These are phyloP conservation scores for Cyclospora cayetanensis DNA, from an alignment of 169 alveolate genomes.

Conservation along the genomic window DNA sequence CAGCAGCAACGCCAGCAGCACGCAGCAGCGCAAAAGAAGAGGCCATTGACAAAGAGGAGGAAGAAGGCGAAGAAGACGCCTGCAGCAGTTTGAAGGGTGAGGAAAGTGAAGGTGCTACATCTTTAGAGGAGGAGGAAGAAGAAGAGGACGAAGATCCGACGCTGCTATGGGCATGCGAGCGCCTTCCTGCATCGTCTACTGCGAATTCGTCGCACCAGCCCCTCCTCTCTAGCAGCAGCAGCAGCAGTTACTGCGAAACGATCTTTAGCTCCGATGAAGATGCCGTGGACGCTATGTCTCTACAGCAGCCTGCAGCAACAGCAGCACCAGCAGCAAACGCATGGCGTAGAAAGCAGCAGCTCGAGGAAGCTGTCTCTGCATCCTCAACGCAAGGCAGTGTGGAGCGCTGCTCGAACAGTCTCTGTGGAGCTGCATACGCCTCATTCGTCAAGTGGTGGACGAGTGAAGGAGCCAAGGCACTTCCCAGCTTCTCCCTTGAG, in stretches of 20 bases:
- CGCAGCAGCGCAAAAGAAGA: too few species aligned
- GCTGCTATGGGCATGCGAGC: not conserved
- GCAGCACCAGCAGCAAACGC: constrained; percentile 13
- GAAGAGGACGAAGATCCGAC: not conserved
- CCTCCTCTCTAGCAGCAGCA: constrained; percentile 49
- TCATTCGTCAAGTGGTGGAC: not conserved
- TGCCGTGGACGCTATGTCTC: not conserved
- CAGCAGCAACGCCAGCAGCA: not conserved
- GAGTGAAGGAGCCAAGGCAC: not conserved
- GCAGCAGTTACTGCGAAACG: constrained; percentile 28
- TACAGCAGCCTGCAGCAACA: not conserved
- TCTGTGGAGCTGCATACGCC: not conserved
- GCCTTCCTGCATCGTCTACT: not conserved
- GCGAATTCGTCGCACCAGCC: not conserved
- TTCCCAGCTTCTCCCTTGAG: not conserved
- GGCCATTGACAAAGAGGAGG: not conserved
- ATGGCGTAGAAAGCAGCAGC: constrained; percentile 24
- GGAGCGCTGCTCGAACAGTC: not conserved
- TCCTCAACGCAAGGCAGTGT: not conserved
- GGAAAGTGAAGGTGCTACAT: not conserved
- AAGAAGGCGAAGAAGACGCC: not conserved
- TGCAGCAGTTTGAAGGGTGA: not conserved
- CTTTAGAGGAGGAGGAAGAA: not conserved
- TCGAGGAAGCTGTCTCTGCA: not conserved
- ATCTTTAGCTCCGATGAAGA: constrained; percentile 12